A percentile compares a stretch with the other conserved stretches of the same genome.
phyloP scores from a whole-genome alignment of 441 rosid genomes.

The Arabidopsis lyrata region DNA sequence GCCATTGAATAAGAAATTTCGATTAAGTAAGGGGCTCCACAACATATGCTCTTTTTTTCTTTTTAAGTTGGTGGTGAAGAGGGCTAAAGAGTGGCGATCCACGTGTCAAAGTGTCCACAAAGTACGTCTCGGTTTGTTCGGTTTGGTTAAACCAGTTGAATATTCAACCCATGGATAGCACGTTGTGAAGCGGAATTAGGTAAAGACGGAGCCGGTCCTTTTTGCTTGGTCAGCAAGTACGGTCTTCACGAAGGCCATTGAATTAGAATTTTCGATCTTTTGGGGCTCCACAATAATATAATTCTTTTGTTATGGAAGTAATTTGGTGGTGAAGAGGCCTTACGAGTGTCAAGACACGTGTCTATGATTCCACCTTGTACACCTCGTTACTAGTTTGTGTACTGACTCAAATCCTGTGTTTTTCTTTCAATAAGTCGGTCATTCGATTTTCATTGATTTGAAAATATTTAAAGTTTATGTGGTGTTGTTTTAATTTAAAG shows the following conservation, averaged over 20 bases:
- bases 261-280: conserved; percentile 11
- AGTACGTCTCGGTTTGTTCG: not conserved
- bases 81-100: conserved; percentile 34
- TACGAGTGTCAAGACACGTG: conserved; percentile 42
- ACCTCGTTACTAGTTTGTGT: not conserved
- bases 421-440: no score
- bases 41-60: no score
- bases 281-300: conserved; percentile 31
- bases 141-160: conserved; percentile 10
- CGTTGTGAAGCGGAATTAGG: not conserved
- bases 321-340: conserved; percentile 27
- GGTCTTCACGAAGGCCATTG: not conserved
- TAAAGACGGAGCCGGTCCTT: not conserved
- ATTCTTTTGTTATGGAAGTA: not conserved
- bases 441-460: no score
- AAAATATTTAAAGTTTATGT: no score
- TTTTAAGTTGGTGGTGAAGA: conserved; percentile 22
- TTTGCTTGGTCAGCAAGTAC: not conserved
- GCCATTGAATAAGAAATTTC: conserved; percentile 8
- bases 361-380: conserved; percentile 15
- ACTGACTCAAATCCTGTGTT: conserved; percentile 21
- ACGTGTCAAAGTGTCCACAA: conserved; percentile 31
- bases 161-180: not conserved
- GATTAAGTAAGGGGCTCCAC: conserved; percentile 27
- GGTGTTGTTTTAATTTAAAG: no score